phyloP scores from a whole-genome alignment of 331 rosid genomes.

The Erythrophleum ivorense region DNA sequence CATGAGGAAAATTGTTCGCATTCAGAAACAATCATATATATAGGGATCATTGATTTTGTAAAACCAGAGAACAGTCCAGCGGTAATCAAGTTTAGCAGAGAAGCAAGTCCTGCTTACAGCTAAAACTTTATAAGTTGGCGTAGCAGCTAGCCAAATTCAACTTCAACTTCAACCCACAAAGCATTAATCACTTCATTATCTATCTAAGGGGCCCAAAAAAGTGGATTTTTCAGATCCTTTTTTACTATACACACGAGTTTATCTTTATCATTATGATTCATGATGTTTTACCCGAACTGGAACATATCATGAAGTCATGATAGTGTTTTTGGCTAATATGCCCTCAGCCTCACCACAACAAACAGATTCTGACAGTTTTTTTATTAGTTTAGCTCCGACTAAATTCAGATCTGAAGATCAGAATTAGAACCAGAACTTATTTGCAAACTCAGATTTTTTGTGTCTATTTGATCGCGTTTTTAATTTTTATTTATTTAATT shows the following conservation, averaged over 20 bases:
- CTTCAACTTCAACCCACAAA: neutral
- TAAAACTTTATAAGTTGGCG: too few species aligned
- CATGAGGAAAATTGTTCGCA: constrained; percentile 1
- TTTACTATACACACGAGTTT: constrained; percentile 14
- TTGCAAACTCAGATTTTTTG: too few species aligned
- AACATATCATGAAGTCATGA: constrained; percentile 35
- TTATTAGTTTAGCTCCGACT: too few species aligned
- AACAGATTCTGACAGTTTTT: too few species aligned
- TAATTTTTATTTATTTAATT: too few species aligned
- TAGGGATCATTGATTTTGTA: neutral
- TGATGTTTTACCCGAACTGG: constrained; percentile 36
- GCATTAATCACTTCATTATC: neutral
- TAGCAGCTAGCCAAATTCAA: too few species aligned
- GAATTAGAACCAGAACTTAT: too few species aligned
- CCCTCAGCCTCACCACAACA: too few species aligned
- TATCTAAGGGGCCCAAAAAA: neutral
- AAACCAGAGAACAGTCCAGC: neutral
- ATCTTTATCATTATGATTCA: constrained; percentile 36
- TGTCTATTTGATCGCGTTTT: too few species aligned
- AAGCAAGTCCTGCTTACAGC: too few species aligned
- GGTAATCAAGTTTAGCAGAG: too few species aligned
- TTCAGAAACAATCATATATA: neutral
- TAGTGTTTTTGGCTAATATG: constrained; percentile 3
- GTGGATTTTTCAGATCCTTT: neutral
- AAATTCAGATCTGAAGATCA: too few species aligned